A percentile compares a stretch with the other conserved stretches of the same genome.
These are phyloP conservation scores for Saitozyma podzolica DNA, from an alignment of 768 basidiomycete species.

Conservation along the genomic window DNA sequence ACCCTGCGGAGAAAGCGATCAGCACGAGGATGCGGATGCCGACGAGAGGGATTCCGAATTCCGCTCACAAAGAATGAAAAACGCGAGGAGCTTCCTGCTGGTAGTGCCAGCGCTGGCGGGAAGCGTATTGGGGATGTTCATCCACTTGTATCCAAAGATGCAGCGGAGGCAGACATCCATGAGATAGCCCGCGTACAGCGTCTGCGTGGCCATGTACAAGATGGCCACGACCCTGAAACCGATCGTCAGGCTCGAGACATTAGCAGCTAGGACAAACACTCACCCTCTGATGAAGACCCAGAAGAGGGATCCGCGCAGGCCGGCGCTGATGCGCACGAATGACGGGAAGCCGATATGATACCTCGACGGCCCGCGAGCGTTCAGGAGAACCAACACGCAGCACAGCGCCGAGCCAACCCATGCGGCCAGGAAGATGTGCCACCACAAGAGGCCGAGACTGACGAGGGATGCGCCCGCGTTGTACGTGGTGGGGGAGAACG, in stretches of 20 bases:
- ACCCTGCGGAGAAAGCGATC: not conserved
- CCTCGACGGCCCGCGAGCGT: not conserved
- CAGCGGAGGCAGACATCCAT: slow-evolving; percentile 11
- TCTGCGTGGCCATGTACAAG: slow-evolving; percentile 13
- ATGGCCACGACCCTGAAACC: slow-evolving; percentile 7
- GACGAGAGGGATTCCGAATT: not conserved
- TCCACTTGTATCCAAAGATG: slow-evolving; percentile 17
- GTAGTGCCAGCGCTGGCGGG: slow-evolving; percentile 13
- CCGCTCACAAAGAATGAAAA: slow-evolving; percentile 12
- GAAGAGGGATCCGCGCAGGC: slow-evolving; percentile 9
- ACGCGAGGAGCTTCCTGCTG: slow-evolving; percentile 6
- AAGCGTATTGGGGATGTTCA: slow-evolving; percentile 11
- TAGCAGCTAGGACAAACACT: not conserved
- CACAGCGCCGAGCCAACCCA: no score
- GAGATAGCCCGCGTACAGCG: slow-evolving; percentile 11
- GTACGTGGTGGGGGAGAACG: no score
- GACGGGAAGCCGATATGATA: slow-evolving; percentile 19
- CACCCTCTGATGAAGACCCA: slow-evolving; percentile 14
- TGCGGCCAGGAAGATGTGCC: no score
- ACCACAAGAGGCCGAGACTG: no score
- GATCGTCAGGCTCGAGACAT: not conserved
- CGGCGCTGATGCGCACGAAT: slow-evolving; percentile 12
- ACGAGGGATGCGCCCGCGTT: no score
- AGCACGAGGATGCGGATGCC: not conserved
- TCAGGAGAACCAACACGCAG: no score